Conservation (phyloP, 495 filamentous ascomycete genomes). For the Aspergillus taichungensis region DNA sequence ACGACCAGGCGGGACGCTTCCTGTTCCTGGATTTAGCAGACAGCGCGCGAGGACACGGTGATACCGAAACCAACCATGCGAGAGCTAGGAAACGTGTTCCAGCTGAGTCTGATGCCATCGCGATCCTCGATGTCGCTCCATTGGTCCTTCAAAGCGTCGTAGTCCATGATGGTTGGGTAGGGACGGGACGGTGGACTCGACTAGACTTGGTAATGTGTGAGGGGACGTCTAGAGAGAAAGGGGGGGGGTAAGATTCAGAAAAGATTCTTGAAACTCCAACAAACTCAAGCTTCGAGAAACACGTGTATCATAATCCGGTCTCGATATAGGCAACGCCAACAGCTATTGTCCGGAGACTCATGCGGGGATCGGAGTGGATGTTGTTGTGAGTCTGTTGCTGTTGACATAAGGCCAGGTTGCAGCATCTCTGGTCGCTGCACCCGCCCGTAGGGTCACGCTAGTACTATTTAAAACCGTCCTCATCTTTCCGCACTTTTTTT, state of each 20-base stretch:
- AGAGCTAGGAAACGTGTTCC: constrained; percentile 98
- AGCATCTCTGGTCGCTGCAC: constrained; percentile 29
- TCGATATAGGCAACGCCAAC: constrained; percentile 16
- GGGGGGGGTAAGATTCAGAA: constrained; percentile 13
- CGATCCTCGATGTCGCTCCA: constrained; percentile 97
- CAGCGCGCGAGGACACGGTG: constrained; percentile 1
- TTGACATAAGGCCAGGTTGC: constrained; percentile 42
- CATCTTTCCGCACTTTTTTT: constrained; percentile 8
- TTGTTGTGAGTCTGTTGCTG: constrained; percentile 26
- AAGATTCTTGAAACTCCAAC: constrained; percentile 12
- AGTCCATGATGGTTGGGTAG: constrained; percentile 51
- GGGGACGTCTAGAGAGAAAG: constrained; percentile 7
- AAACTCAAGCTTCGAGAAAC: constrained; percentile 10
- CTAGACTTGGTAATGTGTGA: constrained; percentile 17
- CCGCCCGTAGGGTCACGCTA: constrained; percentile 25
- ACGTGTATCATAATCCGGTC: constrained; percentile 29
- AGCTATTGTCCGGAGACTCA: constrained; percentile 16
- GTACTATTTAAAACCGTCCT: constrained; percentile 24
- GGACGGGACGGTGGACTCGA: constrained; percentile 2
- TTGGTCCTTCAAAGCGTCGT: constrained; percentile 82
- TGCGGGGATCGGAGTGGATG: constrained; percentile 16
- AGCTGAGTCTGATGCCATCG: constrained; percentile 94
- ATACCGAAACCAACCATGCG: constrained; percentile 63
- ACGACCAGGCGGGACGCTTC: constrained; percentile 97
- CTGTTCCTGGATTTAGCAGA: constrained; percentile 36